These are phyloP conservation scores for Pleurozium schreberi DNA, from an alignment of 225 moss, liverwort and hornwort species.

Conservation along the genomic window DNA sequence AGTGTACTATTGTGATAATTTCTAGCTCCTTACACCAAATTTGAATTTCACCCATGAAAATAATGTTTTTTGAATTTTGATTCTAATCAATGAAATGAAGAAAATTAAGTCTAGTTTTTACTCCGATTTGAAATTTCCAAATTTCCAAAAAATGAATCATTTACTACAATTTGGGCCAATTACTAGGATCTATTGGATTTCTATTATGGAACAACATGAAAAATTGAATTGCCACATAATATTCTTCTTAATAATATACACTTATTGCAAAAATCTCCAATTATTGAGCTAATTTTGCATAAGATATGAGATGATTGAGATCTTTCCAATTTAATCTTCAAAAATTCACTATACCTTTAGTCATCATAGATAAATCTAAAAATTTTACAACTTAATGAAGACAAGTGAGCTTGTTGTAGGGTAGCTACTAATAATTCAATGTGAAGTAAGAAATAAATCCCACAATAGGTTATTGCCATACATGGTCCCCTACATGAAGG, in stretches of 20 bases:
- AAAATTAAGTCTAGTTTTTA: not conserved
- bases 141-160: not conserved
- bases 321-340: too few relatives aligned
- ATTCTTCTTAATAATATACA: not conserved
- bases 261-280: too few relatives aligned
- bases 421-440: too few relatives aligned
- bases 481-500: too few relatives aligned
- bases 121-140: not conserved
- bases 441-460: too few relatives aligned
- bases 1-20: not conserved
- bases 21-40: not conserved
- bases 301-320: too few relatives aligned
- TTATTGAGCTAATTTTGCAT: too few relatives aligned
- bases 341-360: not conserved
- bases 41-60: not conserved
- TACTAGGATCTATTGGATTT: too few relatives aligned
- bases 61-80: not conserved
- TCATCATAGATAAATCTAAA: not conserved
- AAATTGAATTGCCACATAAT: not conserved
- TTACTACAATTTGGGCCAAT: not conserved
- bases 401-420: too few relatives aligned
- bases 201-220: rapidly evolving
- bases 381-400: too few relatives aligned
- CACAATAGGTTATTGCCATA: too few relatives aligned
- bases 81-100: not conserved